Base-by-base conservation (phyloP, 139 green algal genomes). In the Coccomyxa sp. region DNA sequence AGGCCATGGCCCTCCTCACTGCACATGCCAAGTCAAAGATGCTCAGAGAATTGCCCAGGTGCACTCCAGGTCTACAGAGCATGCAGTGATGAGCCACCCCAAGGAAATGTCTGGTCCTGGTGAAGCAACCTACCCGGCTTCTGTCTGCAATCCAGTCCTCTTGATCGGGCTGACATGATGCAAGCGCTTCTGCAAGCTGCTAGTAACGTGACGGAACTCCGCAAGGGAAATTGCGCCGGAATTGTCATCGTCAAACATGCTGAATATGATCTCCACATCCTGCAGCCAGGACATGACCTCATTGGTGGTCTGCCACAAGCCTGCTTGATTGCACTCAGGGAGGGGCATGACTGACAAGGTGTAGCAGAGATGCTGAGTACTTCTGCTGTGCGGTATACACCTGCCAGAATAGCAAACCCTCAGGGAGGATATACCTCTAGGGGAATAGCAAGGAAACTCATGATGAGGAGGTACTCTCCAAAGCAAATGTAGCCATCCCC, bases 381-480 rank as follows among this genome's bases (percentile, higher is more conserved):
- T n/a, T n/a, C n/a, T n/a, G n/a, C n/a, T n/a, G n/a, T n/a, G n/a
- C n/a, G n/a, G n/a, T n/a, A n/a, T n/a, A n/a, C n/a, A n/a, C n/a
- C n/a, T n/a, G n/a, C n/a, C n/a, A n/a, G n/a, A n/a, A n/a, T n/a
- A n/a, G n/a, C n/a, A n/a, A n/a, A n/a, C n/a, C n/a, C n/a, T n/a
- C n/a, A n/a, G n/a, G n/a, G n/a, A n/a, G n/a, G n/a, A n/a, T n/a
- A n/a, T n/a, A 80, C 80, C 80, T 84, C 55, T n/a, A 83, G 40
- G 18, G 85, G 87, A 27, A 95, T 92, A 79, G 79, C 82, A 64
- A 94, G 58, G 73, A 95, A 81, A 50, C 87, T 91, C 8, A 93
- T 75, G 58, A 97, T 78, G 18, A 97, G 82, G 39, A 94, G 79
- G 82, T 91, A 97, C 84, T 97, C 93, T n/a, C 82, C 39, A 78